Percentiles rank a stretch among this genome's conserved stretches.
Evolutionary conservation across 2,329 filamentous ascomycete species (phyloP).

Genomic region (Laburnicola sp.): DNA sequence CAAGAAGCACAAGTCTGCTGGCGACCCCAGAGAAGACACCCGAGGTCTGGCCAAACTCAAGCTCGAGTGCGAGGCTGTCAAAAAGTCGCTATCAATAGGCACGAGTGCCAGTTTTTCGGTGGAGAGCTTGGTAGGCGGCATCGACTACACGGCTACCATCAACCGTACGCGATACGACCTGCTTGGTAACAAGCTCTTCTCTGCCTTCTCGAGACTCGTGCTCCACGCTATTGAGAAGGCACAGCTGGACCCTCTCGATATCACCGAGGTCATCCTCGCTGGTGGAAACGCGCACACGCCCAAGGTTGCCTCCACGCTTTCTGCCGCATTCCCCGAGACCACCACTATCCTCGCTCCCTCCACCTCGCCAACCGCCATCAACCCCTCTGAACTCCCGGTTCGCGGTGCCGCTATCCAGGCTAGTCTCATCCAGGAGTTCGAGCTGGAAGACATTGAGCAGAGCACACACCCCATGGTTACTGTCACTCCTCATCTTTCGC

Average conservation of each 20-base stretch:
- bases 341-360: constrained; percentile 82
- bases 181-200: constrained; percentile 81
- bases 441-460: constrained; percentile 90
- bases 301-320: constrained; percentile 81
- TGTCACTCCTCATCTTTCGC: constrained; percentile 84
- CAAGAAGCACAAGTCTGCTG: constrained; percentile 81
- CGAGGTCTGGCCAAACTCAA: constrained; percentile 88
- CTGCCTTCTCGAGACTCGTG: constrained; percentile 83
- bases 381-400: constrained; percentile 87
- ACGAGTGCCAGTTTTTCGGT: constrained; percentile 89
- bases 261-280: constrained; percentile 91
- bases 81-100: constrained; percentile 88
- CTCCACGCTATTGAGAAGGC: constrained; percentile 89
- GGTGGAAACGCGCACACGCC: constrained; percentile 93
- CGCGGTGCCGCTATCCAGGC: constrained; percentile 95
- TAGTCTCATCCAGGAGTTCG: constrained; percentile 91
- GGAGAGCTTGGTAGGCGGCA: constrained; percentile 83
- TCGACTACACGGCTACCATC: constrained; percentile 88
- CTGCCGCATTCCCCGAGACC: constrained; percentile 76
- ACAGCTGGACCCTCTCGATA: constrained; percentile 84
- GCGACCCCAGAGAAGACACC: constrained; percentile 78
- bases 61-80: constrained; percentile 85
- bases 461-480: constrained; percentile 95
- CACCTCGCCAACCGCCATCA: constrained; percentile 76
- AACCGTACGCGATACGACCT: constrained; percentile 94